Conservation (phyloP, 495 filamentous ascomycete species). For the Glutinoglossum americanum region DNA sequence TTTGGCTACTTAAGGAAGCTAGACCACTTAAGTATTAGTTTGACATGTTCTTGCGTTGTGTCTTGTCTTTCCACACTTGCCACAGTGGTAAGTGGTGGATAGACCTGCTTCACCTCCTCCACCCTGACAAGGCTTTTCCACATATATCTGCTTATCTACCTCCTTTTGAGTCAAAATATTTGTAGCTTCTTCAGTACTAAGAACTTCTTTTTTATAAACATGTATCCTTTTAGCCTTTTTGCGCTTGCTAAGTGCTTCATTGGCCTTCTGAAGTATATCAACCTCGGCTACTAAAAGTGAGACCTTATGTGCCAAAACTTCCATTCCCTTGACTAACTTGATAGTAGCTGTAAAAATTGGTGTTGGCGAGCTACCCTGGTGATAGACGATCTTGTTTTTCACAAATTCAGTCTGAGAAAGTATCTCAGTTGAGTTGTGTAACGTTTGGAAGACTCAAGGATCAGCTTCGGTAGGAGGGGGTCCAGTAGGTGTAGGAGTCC, state of each 20-base stretch:
- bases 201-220: slow-evolving; percentile 3
- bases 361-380: no score
- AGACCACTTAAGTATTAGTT: no score
- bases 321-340: slow-evolving; percentile 8
- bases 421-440: slow-evolving; percentile 8
- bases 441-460: slow-evolving; percentile 10
- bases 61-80: background rate
- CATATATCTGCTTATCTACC: no score
- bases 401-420: slow-evolving; percentile 7
- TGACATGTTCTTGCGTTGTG: no score
- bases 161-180: slow-evolving; percentile 7
- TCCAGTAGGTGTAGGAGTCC: no score
- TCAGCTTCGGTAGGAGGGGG: no score
- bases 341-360: slow-evolving; percentile 6
- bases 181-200: slow-evolving; percentile 8
- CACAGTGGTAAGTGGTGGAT: background rate
- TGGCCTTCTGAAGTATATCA: background rate
- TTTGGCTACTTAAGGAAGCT: no score
- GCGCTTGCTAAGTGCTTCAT: no score
- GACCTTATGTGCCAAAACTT: slow-evolving; percentile 4
- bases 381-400: slow-evolving; percentile 5
- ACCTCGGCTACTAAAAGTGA: slow-evolving; percentile 4
- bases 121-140: no score
- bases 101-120: background rate
- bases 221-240: no score